Conservation (phyloP, 1,284 basidiomycete species). For the Cryptococcus sp. region DNA sequence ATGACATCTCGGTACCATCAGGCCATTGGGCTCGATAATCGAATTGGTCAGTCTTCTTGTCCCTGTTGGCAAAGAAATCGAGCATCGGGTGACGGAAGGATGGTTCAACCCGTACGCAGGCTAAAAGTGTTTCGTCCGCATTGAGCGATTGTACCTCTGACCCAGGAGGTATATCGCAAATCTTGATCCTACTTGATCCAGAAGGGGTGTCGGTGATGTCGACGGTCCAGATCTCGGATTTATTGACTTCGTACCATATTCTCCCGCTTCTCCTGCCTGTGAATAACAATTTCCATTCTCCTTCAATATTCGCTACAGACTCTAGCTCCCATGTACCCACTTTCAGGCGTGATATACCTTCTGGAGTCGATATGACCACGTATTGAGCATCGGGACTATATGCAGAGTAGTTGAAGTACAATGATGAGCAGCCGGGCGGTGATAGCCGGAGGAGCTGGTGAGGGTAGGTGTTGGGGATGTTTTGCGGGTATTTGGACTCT, state of each 20-base stretch:
- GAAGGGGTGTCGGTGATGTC: conserved; percentile 9
- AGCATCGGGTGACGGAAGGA: conserved; percentile 1
- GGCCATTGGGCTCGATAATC: conserved; percentile 16
- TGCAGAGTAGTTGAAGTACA: conserved; percentile 18
- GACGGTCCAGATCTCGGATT: conserved; percentile 5
- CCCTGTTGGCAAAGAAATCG: conserved; percentile 7
- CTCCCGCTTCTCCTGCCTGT: conserved; percentile 9
- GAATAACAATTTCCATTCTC: conserved; percentile 22
- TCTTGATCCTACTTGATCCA: background rate
- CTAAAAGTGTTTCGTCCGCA: conserved; percentile 17
- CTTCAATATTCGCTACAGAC: conserved; percentile 7
- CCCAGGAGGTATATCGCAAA: conserved; percentile 5
- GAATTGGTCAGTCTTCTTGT: conserved; percentile 15
- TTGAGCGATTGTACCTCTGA: conserved; percentile 17
- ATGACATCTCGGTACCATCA: conserved; percentile 20
- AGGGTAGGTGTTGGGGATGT: background rate
- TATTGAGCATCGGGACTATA: conserved; percentile 14
- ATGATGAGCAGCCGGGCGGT: background rate
- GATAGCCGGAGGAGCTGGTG: background rate
- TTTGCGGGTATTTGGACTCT: too few species aligned
- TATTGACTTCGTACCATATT: conserved; percentile 9
- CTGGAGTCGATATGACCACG: conserved; percentile 12
- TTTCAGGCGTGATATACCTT: conserved; percentile 7
- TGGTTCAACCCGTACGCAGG: conserved; percentile 11
- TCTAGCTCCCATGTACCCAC: background rate